phyloP scores from a whole-genome alignment of 2,329 filamentous ascomycete species.

The Fonsecaea monophora region DNA sequence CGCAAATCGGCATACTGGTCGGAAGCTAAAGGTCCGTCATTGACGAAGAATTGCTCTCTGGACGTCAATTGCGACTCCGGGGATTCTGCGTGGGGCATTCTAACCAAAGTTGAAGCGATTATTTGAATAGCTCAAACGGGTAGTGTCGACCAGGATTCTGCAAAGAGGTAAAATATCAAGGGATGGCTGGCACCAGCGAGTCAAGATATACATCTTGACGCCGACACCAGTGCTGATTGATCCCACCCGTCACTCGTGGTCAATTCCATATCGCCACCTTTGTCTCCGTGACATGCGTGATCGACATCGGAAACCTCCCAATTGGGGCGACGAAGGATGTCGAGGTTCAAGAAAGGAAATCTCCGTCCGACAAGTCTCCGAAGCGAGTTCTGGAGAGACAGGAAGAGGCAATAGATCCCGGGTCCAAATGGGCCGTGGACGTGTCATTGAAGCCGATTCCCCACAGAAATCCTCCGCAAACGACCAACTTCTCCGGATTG shows the following conservation, averaged over 20 bases:
- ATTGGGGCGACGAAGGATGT: background rate
- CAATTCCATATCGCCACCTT: background rate
- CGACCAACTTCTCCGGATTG: background rate
- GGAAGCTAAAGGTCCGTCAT: slow-evolving; percentile 56
- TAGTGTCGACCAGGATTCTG: background rate
- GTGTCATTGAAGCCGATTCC: background rate
- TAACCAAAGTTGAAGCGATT: background rate
- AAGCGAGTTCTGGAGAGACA: background rate
- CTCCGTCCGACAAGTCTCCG: background rate
- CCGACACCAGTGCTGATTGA: background rate
- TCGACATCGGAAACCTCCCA: slow-evolving; percentile 17
- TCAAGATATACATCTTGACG: slow-evolving; percentile 4
- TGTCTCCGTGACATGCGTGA: slow-evolving; percentile 2
- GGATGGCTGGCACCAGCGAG: background rate
- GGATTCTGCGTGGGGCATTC: slow-evolving; percentile 32
- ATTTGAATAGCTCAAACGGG: background rate
- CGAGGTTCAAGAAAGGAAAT: background rate
- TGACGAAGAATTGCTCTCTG: slow-evolving; percentile 48
- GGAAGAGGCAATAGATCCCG: slow-evolving; percentile 23
- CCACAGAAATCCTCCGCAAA: slow-evolving; percentile 9
- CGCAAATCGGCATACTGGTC: slow-evolving; percentile 53
- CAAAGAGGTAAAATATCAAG: background rate
- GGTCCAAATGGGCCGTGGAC: background rate
- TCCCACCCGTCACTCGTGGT: background rate
- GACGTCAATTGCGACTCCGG: slow-evolving; percentile 9